Conservation (phyloP, 2,329 filamentous ascomycete genomes). For the Trichoderma asperellum region DNA sequence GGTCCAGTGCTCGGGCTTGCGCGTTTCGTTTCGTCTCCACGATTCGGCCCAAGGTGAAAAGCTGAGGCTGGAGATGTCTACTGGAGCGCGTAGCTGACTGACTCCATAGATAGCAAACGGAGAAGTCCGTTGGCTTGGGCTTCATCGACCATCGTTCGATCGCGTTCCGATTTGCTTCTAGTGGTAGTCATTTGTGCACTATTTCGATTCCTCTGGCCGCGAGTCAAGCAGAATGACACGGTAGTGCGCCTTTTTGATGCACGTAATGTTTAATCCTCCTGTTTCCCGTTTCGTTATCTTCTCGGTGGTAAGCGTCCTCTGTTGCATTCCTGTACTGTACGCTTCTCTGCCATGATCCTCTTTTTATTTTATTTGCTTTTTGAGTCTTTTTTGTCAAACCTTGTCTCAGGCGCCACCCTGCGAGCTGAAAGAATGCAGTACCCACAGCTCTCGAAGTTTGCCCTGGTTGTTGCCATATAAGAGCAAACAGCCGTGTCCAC, state of each 20-base stretch:
- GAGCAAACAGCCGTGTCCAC: conserved; percentile 5
- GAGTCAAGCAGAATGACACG: conserved; percentile 8
- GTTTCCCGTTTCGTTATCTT: not conserved
- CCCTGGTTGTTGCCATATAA: conserved; percentile 6
- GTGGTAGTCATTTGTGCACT: not conserved
- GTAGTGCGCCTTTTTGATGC: conserved; percentile 4
- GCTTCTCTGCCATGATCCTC: not conserved
- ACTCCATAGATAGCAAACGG: conserved; percentile 18
- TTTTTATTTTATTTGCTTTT: conserved; percentile 1
- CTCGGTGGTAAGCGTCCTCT: not conserved
- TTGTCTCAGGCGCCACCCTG: conserved; percentile 5
- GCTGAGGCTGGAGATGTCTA: not conserved
- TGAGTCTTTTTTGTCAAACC: not conserved
- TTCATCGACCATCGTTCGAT: conserved; percentile 12
- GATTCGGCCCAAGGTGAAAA: conserved; percentile 16
- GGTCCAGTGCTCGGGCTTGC: conserved; percentile 12
- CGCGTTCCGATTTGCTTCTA: conserved; percentile 6
- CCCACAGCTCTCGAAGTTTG: conserved; percentile 11
- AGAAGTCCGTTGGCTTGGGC: conserved; percentile 12
- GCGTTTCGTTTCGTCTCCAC: conserved; percentile 21
- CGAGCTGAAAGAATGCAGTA: conserved; percentile 25
- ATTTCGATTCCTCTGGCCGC: not conserved
- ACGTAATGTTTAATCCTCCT: not conserved
- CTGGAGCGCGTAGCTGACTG: not conserved
- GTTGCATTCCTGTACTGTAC: not conserved